Conservation (phyloP, 2,329 filamentous ascomycete genomes). For the Talaromyces verruculosus region DNA sequence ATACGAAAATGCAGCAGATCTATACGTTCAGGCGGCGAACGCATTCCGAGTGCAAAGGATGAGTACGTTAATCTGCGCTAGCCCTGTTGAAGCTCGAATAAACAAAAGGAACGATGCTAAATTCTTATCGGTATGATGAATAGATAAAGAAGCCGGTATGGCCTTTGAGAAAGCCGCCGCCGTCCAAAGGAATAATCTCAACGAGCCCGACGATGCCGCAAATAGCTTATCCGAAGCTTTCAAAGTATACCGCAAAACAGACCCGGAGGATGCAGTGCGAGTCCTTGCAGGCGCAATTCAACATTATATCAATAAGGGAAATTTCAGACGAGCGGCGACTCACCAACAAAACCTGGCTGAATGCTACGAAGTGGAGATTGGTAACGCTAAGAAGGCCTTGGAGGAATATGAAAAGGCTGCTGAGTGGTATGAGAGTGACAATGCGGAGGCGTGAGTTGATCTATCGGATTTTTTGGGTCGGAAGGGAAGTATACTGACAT, state of each 20-base stretch:
- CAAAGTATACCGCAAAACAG: slow-evolving; percentile 87
- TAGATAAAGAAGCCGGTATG: slow-evolving; percentile 80
- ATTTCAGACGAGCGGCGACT: slow-evolving; percentile 84
- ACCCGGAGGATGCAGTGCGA: slow-evolving; percentile 77
- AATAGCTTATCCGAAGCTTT: slow-evolving; percentile 87
- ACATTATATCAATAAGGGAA: slow-evolving; percentile 85
- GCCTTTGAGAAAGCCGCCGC: slow-evolving; percentile 84
- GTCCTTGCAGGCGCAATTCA: slow-evolving; percentile 77
- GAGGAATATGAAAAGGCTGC: slow-evolving; percentile 83
- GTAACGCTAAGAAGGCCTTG: slow-evolving; percentile 74
- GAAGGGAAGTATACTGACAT: background rate
- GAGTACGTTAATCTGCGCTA: slow-evolving; percentile 53
- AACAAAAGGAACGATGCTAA: background rate
- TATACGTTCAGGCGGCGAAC: slow-evolving; percentile 86
- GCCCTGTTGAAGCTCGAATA: background rate
- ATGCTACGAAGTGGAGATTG: slow-evolving; percentile 77
- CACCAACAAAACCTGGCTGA: slow-evolving; percentile 89
- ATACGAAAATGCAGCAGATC: slow-evolving; percentile 82
- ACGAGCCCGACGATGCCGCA: slow-evolving; percentile 88
- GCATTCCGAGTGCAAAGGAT: slow-evolving; percentile 85
- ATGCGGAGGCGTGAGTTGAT: slow-evolving; percentile 67
- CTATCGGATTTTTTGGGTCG: background rate
- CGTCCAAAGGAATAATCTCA: slow-evolving; percentile 76
- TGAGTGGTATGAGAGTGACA: slow-evolving; percentile 84
- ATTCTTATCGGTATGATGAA: background rate